Percentiles rank a stretch among this genome's conserved stretches.
phyloP scores from a whole-genome alignment of 1,284 basidiomycete species.

The Moesziomyces globuligerus region DNA sequence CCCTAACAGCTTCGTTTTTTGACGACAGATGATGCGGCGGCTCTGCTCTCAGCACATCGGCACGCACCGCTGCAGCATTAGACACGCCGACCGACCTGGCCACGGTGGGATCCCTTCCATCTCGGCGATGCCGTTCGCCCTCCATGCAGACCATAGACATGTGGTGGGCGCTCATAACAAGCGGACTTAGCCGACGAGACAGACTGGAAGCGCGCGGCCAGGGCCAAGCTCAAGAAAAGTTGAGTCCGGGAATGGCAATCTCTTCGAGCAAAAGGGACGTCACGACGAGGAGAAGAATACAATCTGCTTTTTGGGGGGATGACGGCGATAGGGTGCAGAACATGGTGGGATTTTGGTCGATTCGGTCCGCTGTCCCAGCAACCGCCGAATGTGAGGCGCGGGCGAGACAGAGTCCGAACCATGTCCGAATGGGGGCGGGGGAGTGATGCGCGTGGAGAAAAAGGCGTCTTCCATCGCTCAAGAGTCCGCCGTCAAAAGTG shows the following conservation, averaged over 20 bases:
- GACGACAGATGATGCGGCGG: background rate
- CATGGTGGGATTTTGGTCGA: conserved; percentile 12
- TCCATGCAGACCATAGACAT: too few species aligned
- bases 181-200: too few species aligned
- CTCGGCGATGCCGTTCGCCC: too few species aligned
- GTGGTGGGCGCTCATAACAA: too few species aligned
- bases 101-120: too few species aligned
- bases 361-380: conserved; percentile 6
- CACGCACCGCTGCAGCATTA: too few species aligned
- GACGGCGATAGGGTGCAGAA: conserved; percentile 26
- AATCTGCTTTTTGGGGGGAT: conserved; percentile 39
- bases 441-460: background rate
- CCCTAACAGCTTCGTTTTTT: background rate
- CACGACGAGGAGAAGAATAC: conserved; percentile 41
- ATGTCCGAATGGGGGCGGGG: background rate
- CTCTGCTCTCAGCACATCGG: background rate
- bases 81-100: too few species aligned
- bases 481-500: background rate
- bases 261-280: conserved; percentile 35
- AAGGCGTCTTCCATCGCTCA: background rate
- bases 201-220: background rate
- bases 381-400: conserved; percentile 5
- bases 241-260: conserved; percentile 28
- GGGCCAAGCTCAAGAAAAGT: background rate
- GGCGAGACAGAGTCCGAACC: conserved; percentile 6